phyloP scores from a whole-genome alignment of 257 asterid genomes.

The Dorcoceras hygrometricum region DNA sequence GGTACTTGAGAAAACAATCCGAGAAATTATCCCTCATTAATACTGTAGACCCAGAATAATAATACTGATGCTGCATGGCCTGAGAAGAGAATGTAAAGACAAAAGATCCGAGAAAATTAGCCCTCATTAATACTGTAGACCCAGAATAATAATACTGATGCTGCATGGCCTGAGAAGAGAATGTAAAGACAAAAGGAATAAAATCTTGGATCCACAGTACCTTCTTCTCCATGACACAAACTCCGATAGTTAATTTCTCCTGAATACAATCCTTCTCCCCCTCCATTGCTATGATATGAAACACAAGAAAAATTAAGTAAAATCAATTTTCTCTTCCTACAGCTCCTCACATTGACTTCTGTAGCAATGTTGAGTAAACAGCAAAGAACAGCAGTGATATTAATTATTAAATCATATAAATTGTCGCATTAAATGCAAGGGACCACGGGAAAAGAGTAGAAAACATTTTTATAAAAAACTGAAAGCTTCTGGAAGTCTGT shows the following conservation, averaged over 20 bases:
- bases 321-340: neutral
- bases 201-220: slow-evolving; percentile 98
- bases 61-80: slow-evolving; percentile 30
- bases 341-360: neutral
- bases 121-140: slow-evolving; percentile 4
- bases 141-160: slow-evolving; percentile 1
- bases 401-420: too few species aligned
- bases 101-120: neutral
- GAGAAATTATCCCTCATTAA: slow-evolving; percentile 12
- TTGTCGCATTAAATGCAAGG: neutral
- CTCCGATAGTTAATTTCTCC: slow-evolving; percentile 69
- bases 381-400: neutral
- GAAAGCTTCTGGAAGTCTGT: neutral
- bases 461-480: neutral
- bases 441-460: neutral
- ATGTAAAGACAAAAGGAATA: slow-evolving; percentile 33
- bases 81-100: slow-evolving; percentile 17
- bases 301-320: neutral
- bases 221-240: slow-evolving; percentile 99
- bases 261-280: slow-evolving; percentile 33
- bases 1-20: too few species aligned
- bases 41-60: slow-evolving; percentile 3
- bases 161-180: slow-evolving; percentile 36
- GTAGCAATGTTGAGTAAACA: neutral
- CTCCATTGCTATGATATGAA: slow-evolving; percentile 31